Percentiles rank a stretch among this genome's conserved stretches.
These are phyloP conservation scores for Blastomyces gilchristii DNA, from an alignment of 2,329 filamentous ascomycete species.

Conservation along the genomic window DNA sequence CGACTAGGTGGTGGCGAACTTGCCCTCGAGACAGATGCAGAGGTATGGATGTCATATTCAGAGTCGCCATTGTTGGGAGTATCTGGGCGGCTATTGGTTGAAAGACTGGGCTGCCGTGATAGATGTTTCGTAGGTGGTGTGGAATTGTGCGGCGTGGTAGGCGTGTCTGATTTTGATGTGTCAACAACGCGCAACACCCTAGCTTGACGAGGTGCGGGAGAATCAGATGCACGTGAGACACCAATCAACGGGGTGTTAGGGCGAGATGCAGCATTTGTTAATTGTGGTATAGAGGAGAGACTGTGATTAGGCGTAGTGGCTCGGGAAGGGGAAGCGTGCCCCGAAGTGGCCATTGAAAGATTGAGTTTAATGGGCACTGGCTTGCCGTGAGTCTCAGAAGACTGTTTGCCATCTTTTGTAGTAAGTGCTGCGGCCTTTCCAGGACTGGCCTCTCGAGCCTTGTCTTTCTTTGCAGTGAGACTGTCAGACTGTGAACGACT, in stretches of 20 bases:
- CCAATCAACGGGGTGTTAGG: slow-evolving; percentile 39
- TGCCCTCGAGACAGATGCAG: slow-evolving; percentile 49
- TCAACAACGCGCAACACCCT: slow-evolving; percentile 48
- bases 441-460: background rate
- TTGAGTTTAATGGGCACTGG: slow-evolving; percentile 28
- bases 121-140: slow-evolving; percentile 25
- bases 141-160: slow-evolving; percentile 22
- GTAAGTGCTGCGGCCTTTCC: background rate
- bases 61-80: slow-evolving; percentile 51
- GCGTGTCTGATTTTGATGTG: slow-evolving; percentile 44
- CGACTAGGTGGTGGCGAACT: slow-evolving; percentile 46
- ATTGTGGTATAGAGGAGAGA: slow-evolving; percentile 14
- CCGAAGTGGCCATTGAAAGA: slow-evolving; percentile 19
- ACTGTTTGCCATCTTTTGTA: background rate
- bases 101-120: slow-evolving; percentile 35
- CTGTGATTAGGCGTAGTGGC: slow-evolving; percentile 18
- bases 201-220: slow-evolving; percentile 32
- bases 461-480: slow-evolving; percentile 5
- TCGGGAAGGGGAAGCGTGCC: slow-evolving; percentile 16
- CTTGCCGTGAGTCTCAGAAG: slow-evolving; percentile 16
- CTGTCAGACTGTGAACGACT: slow-evolving; percentile 16
- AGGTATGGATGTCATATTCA: slow-evolving; percentile 49
- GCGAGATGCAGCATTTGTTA: slow-evolving; percentile 33
- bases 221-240: slow-evolving; percentile 30
- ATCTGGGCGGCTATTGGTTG: slow-evolving; percentile 49